Base-by-base conservation (phyloP, 2,329 filamentous ascomycete genomes). In the Cercospora sp. region DNA sequence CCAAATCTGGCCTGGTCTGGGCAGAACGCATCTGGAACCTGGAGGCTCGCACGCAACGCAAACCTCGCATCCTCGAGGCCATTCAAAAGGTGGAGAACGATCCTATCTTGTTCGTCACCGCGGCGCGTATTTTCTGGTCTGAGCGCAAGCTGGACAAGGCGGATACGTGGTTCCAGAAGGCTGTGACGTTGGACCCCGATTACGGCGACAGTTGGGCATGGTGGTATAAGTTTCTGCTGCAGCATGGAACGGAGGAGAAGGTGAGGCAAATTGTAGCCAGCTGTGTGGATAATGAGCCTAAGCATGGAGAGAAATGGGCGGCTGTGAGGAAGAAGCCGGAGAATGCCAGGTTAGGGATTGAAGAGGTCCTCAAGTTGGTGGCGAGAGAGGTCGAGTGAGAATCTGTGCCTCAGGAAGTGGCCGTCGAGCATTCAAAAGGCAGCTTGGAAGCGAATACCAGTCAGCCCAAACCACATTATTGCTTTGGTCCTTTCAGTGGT, bases 51-150 rank as follows among this genome's bases (percentile, higher is more conserved):
- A 96, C 95, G 40, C 93, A 98, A 79, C 91, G 96, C 66, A 97
- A 97, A 79, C 91, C 94, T 3, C 89, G 94, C 68, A 92, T 91
- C 65, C 84, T 98, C 57, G 95, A 98, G 81, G 96, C 94, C 31
- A 97, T 99, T 81, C 96, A 97, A 82, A 96, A 97, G 80, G 92
- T 97, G 5, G 95, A 98, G 78, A 95, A 93, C 76, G 94, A 98
- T 77, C 89, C 95, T 0, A 86, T 90, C 20, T 85, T 99, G 3
- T 96, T 98, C 77, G 91, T 96, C 36, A 94, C 94, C 0, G 93
- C 97, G 12, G 95, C 94, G 5, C 89, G 95, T 20, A 96, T 98
- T 73, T 97, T 99, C 82, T 99, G 95, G 95, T 89, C 88, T 9
- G 95, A 99, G 81, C 87, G 95, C 65, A 90, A 90, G 77, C 85